These are phyloP conservation scores for Debaryomyces prosopidis DNA, from an alignment of 805 yeast species.

Conservation along the genomic window DNA sequence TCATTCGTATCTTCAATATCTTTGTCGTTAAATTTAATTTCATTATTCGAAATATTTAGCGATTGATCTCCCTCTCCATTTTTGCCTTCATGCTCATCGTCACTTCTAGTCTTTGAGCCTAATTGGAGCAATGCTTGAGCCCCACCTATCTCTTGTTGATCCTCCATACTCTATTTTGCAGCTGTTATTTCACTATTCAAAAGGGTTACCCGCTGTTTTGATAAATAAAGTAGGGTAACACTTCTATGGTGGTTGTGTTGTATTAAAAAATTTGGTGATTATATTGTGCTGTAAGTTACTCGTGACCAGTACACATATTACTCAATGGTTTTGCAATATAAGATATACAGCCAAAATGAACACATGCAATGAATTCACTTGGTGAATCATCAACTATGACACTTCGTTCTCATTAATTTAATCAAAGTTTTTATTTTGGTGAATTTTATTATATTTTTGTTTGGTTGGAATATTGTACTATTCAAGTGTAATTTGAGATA, in stretches of 20 bases:
- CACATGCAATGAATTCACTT: too few species aligned
- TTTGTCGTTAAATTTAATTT: slow-evolving; percentile 1
- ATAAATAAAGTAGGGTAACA: slow-evolving; percentile 13
- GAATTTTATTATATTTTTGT: too few species aligned
- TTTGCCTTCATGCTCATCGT: slow-evolving; percentile 9
- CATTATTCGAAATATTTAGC: slow-evolving; percentile 1
- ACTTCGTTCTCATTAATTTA: too few species aligned
- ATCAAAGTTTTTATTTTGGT: too few species aligned
- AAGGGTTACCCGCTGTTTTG: slow-evolving; percentile 14
- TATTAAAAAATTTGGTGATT: neutral
- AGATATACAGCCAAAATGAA: too few species aligned
- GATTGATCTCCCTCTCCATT: slow-evolving; percentile 6
- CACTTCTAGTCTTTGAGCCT: slow-evolving; percentile 31
- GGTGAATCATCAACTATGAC: too few species aligned
- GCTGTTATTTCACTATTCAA: neutral
- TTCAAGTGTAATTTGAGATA: too few species aligned
- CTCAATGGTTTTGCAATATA: too few species aligned
- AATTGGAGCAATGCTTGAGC: slow-evolving; percentile 46
- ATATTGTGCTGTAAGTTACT: neutral
- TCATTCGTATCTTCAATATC: slow-evolving; percentile 3
- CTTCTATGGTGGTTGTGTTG: neutral
- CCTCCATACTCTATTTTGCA: slow-evolving; percentile 22
- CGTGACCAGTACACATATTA: neutral
- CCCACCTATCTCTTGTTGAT: slow-evolving; percentile 45
- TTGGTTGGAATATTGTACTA: too few species aligned